phyloP scores from a whole-genome alignment of 306 rosid genomes.

The Pyrus communis region DNA sequence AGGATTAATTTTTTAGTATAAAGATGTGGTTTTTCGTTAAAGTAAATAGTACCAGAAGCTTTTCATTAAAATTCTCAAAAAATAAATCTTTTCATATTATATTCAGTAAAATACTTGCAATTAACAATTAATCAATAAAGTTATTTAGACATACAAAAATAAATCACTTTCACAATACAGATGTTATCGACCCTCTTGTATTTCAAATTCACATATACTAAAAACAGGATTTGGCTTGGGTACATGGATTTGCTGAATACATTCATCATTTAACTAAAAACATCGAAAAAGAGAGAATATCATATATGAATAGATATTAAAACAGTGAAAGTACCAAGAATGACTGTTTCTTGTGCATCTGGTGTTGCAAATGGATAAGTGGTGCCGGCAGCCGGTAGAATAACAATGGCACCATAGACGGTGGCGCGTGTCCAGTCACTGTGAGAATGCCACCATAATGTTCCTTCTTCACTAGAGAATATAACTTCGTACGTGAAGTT shows the following conservation, averaged over 20 bases:
- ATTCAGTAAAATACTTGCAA: neutral
- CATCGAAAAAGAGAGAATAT: neutral
- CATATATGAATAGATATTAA: neutral
- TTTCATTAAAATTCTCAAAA: too few relatives aligned
- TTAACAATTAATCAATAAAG: too few relatives aligned
- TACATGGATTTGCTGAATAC: too few relatives aligned
- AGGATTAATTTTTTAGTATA: too few relatives aligned
- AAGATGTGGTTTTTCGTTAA: too few relatives aligned
- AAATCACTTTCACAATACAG: neutral
- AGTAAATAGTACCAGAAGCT: accelerated
- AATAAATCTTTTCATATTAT: neutral
- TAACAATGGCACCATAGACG: conserved; percentile 8
- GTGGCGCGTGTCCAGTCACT: conserved; percentile 25
- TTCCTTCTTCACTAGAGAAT: conserved; percentile 18
- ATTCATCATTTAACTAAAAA: too few relatives aligned
- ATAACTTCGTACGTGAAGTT: conserved; percentile 5
- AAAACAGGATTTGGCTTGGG: too few relatives aligned
- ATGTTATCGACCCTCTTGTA: neutral
- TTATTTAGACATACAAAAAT: neutral
- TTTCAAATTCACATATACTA: too few relatives aligned
- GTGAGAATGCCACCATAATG: conserved; percentile 25
- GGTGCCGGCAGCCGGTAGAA: neutral
- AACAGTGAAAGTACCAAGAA: conserved; percentile 1
- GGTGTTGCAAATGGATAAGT: conserved; percentile 14
- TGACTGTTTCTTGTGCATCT: neutral